Evolutionary conservation across 345 rosid species (phyloP).

Genomic region (Eutrema japonicum): DNA sequence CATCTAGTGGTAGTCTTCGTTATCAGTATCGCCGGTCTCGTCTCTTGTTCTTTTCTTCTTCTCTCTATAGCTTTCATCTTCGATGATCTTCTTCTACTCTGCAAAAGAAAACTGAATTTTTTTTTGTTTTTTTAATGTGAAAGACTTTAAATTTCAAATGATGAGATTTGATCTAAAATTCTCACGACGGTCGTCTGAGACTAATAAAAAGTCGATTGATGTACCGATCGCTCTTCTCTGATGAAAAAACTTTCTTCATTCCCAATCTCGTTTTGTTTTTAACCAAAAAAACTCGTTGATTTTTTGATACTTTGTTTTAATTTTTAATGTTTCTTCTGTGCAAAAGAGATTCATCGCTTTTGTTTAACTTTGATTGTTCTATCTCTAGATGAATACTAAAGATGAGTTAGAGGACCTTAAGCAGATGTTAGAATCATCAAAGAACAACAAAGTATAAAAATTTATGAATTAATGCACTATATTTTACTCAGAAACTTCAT

Average conservation of each 20-base stretch:
- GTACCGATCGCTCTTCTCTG: constrained; percentile 45
- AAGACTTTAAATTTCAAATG: constrained; percentile 17
- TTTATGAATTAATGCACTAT: too few relatives aligned
- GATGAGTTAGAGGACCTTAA: background rate
- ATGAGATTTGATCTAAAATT: constrained; percentile 48
- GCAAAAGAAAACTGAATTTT: background rate
- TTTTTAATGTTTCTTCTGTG: background rate
- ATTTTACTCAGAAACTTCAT: too few relatives aligned
- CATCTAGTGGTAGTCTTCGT: background rate
- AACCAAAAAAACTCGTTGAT: background rate
- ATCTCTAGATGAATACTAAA: background rate
- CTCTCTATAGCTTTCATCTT: background rate
- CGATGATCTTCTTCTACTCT: background rate
- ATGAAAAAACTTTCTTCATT: constrained; percentile 31
- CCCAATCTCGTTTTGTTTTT: background rate
- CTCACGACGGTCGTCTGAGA: constrained; percentile 52
- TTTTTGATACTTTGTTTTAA: background rate
- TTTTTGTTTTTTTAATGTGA: background rate
- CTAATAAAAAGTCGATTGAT: constrained; percentile 25
- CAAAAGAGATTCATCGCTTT: background rate
- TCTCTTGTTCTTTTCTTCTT: too few relatives aligned
- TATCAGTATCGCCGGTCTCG: background rate
- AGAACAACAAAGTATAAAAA: too few relatives aligned
- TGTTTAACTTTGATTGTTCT: background rate
- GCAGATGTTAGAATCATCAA: too few relatives aligned